Conservation (phyloP, 2,329 filamentous ascomycete species). For the Xylariaceae sp. region DNA sequence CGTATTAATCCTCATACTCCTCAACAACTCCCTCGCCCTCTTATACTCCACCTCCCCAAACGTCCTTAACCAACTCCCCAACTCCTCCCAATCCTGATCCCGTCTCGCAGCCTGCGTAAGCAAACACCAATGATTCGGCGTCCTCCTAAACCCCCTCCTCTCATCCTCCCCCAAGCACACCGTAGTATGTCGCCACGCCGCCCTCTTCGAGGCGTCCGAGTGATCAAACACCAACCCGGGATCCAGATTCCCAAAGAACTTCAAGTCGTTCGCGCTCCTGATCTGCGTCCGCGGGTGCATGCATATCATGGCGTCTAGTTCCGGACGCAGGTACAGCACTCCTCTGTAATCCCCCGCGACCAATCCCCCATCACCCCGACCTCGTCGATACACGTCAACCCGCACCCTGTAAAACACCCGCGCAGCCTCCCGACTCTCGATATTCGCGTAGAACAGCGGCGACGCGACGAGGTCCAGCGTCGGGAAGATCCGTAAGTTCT, state of each 20-base stretch:
- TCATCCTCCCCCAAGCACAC: constrained; percentile 2
- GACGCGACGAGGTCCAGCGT: constrained; percentile 10
- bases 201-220: constrained; percentile 8
- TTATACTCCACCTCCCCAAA: constrained; percentile 10
- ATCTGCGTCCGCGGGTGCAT: constrained; percentile 6
- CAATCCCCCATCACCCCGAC: neutral
- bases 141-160: constrained; percentile 2
- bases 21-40: constrained; percentile 3
- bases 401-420: constrained; percentile 7
- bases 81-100: constrained; percentile 9
- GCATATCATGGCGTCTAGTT: constrained; percentile 9
- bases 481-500: constrained; percentile 10
- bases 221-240: constrained; percentile 7
- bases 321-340: constrained; percentile 9
- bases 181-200: constrained; percentile 6
- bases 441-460: constrained; percentile 11
- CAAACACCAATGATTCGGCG: constrained; percentile 11
- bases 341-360: neutral
- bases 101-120: constrained; percentile 6
- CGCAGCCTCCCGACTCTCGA: constrained; percentile 11
- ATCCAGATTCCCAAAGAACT: constrained; percentile 3
- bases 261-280: neutral
- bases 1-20: constrained; percentile 11
- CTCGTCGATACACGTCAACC: constrained; percentile 10
- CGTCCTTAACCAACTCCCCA: constrained; percentile 7